Evolutionary conservation across 2,329 filamentous ascomycete genomes (phyloP).

Genomic region (Tolypocladium inflatum): DNA sequence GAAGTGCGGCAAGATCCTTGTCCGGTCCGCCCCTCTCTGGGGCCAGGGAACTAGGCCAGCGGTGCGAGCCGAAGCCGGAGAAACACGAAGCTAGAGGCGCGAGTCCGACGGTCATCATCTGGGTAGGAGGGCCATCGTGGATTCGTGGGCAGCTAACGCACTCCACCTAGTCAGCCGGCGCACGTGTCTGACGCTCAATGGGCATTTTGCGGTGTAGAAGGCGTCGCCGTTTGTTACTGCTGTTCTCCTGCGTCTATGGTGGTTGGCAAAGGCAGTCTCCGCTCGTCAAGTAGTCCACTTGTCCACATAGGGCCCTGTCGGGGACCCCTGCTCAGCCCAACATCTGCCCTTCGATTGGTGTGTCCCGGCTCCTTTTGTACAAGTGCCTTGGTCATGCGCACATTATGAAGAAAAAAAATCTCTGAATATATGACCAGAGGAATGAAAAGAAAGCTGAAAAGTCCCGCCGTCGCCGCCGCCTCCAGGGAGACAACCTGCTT

Average conservation of each 20-base stretch:
- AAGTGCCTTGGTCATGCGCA: conserved; percentile 6
- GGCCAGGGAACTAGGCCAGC: conserved; percentile 17
- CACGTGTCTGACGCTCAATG: conserved; percentile 26
- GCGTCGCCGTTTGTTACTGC: not conserved
- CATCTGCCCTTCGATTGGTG: conserved; percentile 19
- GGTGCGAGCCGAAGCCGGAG: conserved; percentile 27
- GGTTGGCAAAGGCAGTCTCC: conserved; percentile 4
- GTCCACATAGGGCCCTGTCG: conserved; percentile 8
- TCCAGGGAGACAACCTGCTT: not conserved
- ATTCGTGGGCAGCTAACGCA: conserved; percentile 1
- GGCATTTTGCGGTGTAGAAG: conserved; percentile 11
- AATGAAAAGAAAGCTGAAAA: not conserved
- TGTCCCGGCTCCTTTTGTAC: conserved; percentile 9
- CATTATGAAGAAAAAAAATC: not conserved
- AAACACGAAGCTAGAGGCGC: conserved; percentile 19
- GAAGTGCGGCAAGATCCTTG: conserved; percentile 13
- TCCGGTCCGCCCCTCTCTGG: conserved; percentile 11
- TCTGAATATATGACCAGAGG: not conserved
- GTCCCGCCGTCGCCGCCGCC: not conserved
- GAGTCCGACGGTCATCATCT: conserved; percentile 16
- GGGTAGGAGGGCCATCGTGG: not conserved
- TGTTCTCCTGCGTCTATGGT: not conserved
- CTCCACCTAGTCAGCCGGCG: conserved; percentile 13
- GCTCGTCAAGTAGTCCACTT: not conserved
- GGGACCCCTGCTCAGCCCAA: conserved; percentile 8